Percentiles rank a stretch among this genome's conserved stretches.
phyloP scores from a whole-genome alignment of 257 asterid species.

The Capsicum baccatum region DNA sequence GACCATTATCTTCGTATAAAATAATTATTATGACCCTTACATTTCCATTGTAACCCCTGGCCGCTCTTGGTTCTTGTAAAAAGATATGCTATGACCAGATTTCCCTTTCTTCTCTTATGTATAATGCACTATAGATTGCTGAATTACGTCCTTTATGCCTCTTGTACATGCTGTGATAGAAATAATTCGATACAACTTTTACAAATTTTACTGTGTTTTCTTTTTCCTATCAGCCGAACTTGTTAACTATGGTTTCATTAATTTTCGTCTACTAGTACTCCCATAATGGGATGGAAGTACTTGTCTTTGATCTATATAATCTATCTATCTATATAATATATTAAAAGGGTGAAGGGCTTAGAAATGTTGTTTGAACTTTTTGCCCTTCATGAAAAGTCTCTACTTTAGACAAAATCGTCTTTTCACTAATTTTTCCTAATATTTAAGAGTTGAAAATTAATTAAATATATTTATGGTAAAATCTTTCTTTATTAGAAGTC shows the following conservation, averaged over 20 bases:
- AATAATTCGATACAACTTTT: background rate
- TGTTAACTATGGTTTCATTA: background rate
- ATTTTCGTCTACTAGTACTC: slow-evolving; percentile 8
- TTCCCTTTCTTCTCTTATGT: background rate
- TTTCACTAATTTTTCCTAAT: too few species aligned
- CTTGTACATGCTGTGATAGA: background rate
- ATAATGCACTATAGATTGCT: background rate
- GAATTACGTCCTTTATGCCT: background rate
- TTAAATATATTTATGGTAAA: too few species aligned
- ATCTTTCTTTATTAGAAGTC: too few species aligned
- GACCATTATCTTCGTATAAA: background rate
- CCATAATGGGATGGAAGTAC: background rate
- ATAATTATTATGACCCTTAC: background rate
- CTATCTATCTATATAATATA: too few species aligned
- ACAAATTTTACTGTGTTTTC: background rate
- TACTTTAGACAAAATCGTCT: too few species aligned
- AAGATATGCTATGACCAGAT: background rate
- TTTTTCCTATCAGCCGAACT: background rate
- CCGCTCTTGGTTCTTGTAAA: background rate
- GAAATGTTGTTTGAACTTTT: too few species aligned
- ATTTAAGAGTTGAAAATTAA: too few species aligned
- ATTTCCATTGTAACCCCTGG: slow-evolving; percentile 12
- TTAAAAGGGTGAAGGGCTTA: too few species aligned
- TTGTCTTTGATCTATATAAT: background rate
- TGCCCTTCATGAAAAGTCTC: too few species aligned